Evolutionary conservation across 345 rosid species (phyloP).

Genomic region (Limnanthes douglasii): DNA sequence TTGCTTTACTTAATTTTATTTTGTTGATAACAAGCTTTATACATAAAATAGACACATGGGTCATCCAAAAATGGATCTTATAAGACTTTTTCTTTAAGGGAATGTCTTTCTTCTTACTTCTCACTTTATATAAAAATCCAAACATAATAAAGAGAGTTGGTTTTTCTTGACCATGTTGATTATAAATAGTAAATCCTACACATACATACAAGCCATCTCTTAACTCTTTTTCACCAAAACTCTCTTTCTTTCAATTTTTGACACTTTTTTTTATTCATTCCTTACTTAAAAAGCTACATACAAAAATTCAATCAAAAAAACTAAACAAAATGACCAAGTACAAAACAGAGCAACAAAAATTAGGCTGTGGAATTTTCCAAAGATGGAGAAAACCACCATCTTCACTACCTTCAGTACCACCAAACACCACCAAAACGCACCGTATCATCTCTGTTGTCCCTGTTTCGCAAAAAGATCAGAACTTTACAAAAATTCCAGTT

Average conservation of each 20-base stretch:
- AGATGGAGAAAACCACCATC: slow-evolving; percentile 20
- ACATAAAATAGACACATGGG: too few relatives aligned
- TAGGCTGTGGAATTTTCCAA: slow-evolving; percentile 44
- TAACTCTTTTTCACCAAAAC: slow-evolving; percentile 2
- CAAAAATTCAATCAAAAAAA: too few relatives aligned
- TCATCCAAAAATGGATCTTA: too few relatives aligned
- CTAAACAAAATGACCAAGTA: slow-evolving; percentile 12
- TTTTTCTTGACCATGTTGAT: too few relatives aligned
- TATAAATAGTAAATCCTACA: slow-evolving; percentile 27
- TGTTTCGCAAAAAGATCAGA: slow-evolving; percentile 9
- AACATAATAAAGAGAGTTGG: too few relatives aligned
- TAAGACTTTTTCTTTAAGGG: too few relatives aligned
- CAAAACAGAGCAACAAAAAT: slow-evolving; percentile 11
- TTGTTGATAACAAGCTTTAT: too few relatives aligned
- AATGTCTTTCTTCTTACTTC: too few relatives aligned
- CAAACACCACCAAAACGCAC: slow-evolving; percentile 14
- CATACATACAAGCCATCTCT: slow-evolving; percentile 18
- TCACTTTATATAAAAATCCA: too few relatives aligned
- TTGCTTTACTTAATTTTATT: too few relatives aligned
- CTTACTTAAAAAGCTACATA: neutral
- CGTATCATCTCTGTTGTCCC: slow-evolving; percentile 12
- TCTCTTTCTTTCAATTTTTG: slow-evolving; percentile 1
- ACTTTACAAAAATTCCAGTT: slow-evolving; percentile 6
- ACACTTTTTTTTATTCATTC: slow-evolving; percentile 4
- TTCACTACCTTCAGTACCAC: slow-evolving; percentile 12